These are phyloP conservation scores for Cryphonectria nitschkei DNA, from an alignment of 2,329 filamentous ascomycete genomes.

Conservation along the genomic window DNA sequence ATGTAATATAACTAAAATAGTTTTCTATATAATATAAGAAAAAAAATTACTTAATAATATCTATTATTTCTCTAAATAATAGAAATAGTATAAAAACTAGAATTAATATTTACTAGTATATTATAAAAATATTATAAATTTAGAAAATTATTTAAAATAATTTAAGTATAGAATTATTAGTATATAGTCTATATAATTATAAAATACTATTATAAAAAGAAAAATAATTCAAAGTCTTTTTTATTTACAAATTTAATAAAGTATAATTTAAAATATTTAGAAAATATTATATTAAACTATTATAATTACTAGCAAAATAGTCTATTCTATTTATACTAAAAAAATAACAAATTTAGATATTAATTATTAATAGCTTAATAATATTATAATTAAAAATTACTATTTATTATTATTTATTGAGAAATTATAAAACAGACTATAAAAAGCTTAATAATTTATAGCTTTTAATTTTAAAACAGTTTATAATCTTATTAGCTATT, in stretches of 20 bases:
- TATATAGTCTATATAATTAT: too few relatives aligned
- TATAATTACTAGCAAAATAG: constrained; percentile 20
- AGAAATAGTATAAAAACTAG: too few relatives aligned
- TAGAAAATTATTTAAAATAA: too few relatives aligned
- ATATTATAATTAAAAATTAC: constrained; percentile 11
- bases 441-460: constrained; percentile 12
- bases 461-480: background rate
- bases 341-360: background rate
- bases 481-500: too few relatives aligned
- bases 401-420: background rate
- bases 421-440: constrained; percentile 2
- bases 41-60: too few relatives aligned
- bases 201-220: too few relatives aligned
- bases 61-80: too few relatives aligned
- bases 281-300: constrained; percentile 21
- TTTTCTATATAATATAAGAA: too few relatives aligned
- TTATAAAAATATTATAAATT: too few relatives aligned
- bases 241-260: background rate
- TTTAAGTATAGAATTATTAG: too few relatives aligned
- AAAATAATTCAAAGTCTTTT: constrained; percentile 3
- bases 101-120: too few relatives aligned
- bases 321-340: constrained; percentile 14
- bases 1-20: too few relatives aligned
- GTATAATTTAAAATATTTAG: constrained; percentile 10
- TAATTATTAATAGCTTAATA: constrained; percentile 13